A percentile compares a stretch with the other conserved stretches of the same genome.
phyloP scores from a whole-genome alignment of 2,329 filamentous ascomycete species.

The Xylariaceae sp. region DNA sequence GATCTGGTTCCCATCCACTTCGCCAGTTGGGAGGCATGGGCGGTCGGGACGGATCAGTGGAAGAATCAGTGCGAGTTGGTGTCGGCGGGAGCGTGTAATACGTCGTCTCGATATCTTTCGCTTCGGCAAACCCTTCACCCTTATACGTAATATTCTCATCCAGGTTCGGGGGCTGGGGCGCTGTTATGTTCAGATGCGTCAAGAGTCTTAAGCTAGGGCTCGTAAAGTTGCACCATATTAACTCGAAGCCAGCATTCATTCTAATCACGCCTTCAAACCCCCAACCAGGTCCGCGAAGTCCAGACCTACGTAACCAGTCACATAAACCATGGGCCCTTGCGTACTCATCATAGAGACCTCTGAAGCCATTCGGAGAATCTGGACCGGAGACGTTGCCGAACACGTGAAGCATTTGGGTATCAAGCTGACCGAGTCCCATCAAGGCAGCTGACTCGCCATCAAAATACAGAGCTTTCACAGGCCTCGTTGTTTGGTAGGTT shows the following conservation, averaged over 20 bases:
- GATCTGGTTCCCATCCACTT: slow-evolving; percentile 19
- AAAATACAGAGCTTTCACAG: slow-evolving; percentile 50
- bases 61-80: slow-evolving; percentile 41
- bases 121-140: neutral
- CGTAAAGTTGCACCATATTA: slow-evolving; percentile 56
- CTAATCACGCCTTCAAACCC: slow-evolving; percentile 53
- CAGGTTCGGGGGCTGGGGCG: slow-evolving; percentile 40
- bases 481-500: slow-evolving; percentile 50
- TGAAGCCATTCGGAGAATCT: slow-evolving; percentile 25
- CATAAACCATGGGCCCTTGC: slow-evolving; percentile 50
- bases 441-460: slow-evolving; percentile 53
- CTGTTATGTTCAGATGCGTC: slow-evolving; percentile 49
- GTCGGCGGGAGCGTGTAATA: slow-evolving; percentile 42
- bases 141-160: slow-evolving; percentile 9
- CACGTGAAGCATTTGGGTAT: slow-evolving; percentile 53
- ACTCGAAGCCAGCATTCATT: slow-evolving; percentile 56
- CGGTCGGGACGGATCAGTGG: slow-evolving; percentile 39
- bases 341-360: slow-evolving; percentile 49
- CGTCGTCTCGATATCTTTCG: slow-evolving; percentile 24
- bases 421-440: slow-evolving; percentile 49
- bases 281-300: slow-evolving; percentile 49
- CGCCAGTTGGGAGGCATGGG: slow-evolving; percentile 44
- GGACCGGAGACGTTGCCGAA: slow-evolving; percentile 49
- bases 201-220: slow-evolving; percentile 47
- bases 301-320: slow-evolving; percentile 44